These are phyloP conservation scores for Eucalyptus cladocalyx DNA, from an alignment of 345 rosid genomes.

Conservation along the genomic window DNA sequence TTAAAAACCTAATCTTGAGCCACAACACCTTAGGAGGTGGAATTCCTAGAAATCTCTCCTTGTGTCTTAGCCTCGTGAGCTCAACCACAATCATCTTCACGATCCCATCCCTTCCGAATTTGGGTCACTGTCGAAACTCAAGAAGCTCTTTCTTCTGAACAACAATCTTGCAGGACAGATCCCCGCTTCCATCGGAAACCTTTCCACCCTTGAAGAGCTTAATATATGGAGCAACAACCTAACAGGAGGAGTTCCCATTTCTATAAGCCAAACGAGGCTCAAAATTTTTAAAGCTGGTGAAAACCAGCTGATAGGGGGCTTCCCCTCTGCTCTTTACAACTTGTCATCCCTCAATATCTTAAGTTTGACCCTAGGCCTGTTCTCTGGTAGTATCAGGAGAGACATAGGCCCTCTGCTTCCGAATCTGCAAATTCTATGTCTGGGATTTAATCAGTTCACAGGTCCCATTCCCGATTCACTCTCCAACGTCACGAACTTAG, in stretches of 20 bases:
- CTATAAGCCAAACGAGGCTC: not conserved
- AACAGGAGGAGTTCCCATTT: not conserved
- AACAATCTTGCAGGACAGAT: not conserved
- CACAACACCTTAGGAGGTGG: not conserved
- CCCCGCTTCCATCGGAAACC: not conserved
- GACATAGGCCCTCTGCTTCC: not conserved
- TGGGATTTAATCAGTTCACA: not conserved
- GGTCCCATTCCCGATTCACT: slow-evolving; percentile 1
- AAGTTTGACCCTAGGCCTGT: not conserved
- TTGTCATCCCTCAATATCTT: not conserved
- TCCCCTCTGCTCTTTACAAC: slow-evolving; percentile 2
- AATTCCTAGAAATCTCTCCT: not conserved
- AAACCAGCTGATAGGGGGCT: not conserved
- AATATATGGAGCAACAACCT: not conserved
- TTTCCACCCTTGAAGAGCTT: not conserved
- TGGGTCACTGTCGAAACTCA: not conserved
- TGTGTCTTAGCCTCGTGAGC: not conserved
- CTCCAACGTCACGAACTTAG: not conserved
- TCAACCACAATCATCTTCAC: not conserved
- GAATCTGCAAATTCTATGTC: not conserved
- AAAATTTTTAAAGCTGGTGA: rapidly evolving
- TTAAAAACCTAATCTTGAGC: not conserved
- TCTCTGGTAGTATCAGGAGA: not conserved
- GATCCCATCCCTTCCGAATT: not conserved
- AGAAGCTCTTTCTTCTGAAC: not conserved